A percentile compares a stretch with the other conserved stretches of the same genome.
phyloP scores from a whole-genome alignment of 495 filamentous ascomycete genomes.

The Trichoderma orchidacearum region DNA sequence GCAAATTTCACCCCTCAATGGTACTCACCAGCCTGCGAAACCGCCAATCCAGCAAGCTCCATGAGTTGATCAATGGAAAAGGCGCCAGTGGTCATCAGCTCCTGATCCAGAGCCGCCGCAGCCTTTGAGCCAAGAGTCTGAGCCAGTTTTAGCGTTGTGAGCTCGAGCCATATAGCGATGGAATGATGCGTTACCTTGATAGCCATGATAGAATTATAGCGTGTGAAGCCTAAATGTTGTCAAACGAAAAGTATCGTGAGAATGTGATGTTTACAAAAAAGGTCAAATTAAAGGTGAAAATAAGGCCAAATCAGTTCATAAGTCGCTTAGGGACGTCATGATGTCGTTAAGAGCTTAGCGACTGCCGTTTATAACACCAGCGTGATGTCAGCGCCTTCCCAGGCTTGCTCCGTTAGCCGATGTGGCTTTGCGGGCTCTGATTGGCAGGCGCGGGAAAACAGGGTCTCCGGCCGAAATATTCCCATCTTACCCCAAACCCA shows the following conservation, averaged over 20 bases:
- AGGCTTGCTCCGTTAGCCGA: constrained; percentile 5
- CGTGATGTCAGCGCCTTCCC: constrained; percentile 8
- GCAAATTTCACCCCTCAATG: background rate
- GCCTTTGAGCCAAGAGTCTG: constrained; percentile 81
- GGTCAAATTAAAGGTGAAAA: too few species aligned
- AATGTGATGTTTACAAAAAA: too few species aligned
- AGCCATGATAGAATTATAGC: background rate
- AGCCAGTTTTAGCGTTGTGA: background rate
- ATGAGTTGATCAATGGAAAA: constrained; percentile 96
- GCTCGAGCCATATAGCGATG: background rate
- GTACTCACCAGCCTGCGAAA: constrained; percentile 71
- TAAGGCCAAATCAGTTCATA: too few species aligned
- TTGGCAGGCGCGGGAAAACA: constrained; percentile 17
- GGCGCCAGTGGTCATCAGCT: constrained; percentile 84
- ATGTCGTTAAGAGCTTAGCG: background rate
- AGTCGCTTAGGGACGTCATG: background rate
- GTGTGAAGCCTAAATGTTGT: too few species aligned
- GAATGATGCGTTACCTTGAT: background rate
- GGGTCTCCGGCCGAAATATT: constrained; percentile 12
- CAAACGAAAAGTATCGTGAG: too few species aligned
- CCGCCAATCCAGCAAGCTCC: constrained; percentile 88
- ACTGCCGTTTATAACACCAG: background rate
- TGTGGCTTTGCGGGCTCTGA: background rate
- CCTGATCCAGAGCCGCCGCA: constrained; percentile 77
- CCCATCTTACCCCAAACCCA: background rate